Evolutionary conservation across 2,329 filamentous ascomycete genomes (phyloP), one percentile per base, ranked within the genome.

Genomic region (Colletotrichum scovillei): DNA sequence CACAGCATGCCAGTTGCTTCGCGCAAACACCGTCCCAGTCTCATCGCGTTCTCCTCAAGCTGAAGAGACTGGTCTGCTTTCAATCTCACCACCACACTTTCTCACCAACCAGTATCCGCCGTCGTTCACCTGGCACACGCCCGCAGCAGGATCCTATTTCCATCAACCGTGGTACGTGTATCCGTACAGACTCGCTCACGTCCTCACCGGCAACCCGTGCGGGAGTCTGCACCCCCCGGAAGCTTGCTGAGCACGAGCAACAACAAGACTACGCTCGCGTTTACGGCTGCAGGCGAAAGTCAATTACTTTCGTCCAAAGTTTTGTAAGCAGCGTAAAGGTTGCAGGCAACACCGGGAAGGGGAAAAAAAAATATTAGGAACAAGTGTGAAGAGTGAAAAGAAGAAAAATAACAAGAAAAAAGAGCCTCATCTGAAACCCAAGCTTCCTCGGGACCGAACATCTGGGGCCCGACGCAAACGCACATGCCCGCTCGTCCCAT

Each of bases 401-500:
- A 38, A 42, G 16, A 7, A 49, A 49, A 5, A 49, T 3, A 49
- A 46, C 6, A n/a, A 7, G 12, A 35, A 30, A 24, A 57, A 22
- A 46, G 53, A 72, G 53, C 58, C 59, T 69, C 66, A 53, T 59
- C 35, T 64, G 66, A 72, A 69, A 59, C 66, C 42, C 65, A 49
- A 16, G 6, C 28, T 22, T 55, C 59, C 14, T 65, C 66, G 66
- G 59, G 59, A 69, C 66, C 66, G 66, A 72, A 19, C 24, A 57
- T 38, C 53, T 58, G 59, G 69, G 14, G 22, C 32, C 49, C 46
- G 35, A 49, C 52, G 19, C 24, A 57, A 69, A 69, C 32, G 58
- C 69, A 57, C 55, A 67, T 35, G 38, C 19, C 19, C 35, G 67
- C 52, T 58, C 67, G 35, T 58, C 28, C 67, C 58, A 64, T 64